These are phyloP conservation scores for Stagonosporopsis chrysanthemi DNA, from an alignment of 2,329 filamentous ascomycete genomes.

Conservation along the genomic window DNA sequence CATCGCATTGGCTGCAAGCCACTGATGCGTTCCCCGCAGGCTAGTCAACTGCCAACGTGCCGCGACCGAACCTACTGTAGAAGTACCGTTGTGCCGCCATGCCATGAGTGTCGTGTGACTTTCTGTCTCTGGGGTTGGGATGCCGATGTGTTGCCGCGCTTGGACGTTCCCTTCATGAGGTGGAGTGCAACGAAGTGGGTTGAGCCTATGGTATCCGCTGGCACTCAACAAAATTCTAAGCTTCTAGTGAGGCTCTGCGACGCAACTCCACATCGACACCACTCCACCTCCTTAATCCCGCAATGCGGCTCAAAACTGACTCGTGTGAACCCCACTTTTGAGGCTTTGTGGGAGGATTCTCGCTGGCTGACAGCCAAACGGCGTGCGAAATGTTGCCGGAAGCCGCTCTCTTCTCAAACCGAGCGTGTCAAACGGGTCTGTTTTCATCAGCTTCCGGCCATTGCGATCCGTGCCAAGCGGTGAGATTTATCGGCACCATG, in stretches of 20 bases:
- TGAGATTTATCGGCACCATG: conserved; percentile 6
- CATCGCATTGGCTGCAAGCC: conserved; percentile 8
- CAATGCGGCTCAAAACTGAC: conserved; percentile 22
- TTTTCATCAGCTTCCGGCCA: neutral
- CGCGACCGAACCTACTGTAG: neutral
- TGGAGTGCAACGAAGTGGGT: conserved; percentile 10
- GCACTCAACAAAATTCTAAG: conserved; percentile 19
- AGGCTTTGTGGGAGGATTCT: conserved; percentile 7
- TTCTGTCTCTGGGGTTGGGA: conserved; percentile 1
- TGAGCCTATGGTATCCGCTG: conserved; percentile 8
- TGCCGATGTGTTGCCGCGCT: conserved; percentile 3
- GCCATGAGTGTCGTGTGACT: conserved; percentile 14
- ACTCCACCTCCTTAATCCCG: conserved; percentile 21
- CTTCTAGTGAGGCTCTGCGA: conserved; percentile 23
- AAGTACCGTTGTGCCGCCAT: conserved; percentile 11
- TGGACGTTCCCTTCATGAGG: neutral
- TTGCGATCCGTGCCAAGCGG: conserved; percentile 14
- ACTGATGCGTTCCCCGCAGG: conserved; percentile 19
- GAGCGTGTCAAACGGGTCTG: conserved; percentile 4
- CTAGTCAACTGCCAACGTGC: conserved; percentile 19
- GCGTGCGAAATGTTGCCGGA: neutral
- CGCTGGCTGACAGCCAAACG: conserved; percentile 2
- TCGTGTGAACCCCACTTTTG: conserved; percentile 11
- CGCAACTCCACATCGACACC: conserved; percentile 19
- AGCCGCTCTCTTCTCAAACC: conserved; percentile 1